Conservation (phyloP, 192 early-diverging fungal species). For the Coemansia sp. region DNA sequence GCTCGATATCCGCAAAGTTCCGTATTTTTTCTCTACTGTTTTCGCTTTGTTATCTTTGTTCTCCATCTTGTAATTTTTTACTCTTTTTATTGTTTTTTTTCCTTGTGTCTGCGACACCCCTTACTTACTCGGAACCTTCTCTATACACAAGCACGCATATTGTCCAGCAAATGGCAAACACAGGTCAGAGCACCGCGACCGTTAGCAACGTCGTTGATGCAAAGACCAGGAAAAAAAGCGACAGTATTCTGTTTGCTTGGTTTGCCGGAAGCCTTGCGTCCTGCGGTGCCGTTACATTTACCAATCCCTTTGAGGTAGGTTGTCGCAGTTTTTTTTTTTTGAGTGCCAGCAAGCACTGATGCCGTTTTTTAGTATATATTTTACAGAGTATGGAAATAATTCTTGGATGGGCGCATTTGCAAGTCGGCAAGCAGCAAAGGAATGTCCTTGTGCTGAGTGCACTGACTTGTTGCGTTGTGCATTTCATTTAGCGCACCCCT, state of each 20-base stretch:
- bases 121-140: background rate
- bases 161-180: background rate
- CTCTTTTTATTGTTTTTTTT: background rate
- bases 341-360: too few species aligned
- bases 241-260: constrained; percentile 56
- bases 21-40: background rate
- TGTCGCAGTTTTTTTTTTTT: constrained; percentile 3
- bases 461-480: background rate
- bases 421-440: too few species aligned
- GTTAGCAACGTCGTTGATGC: constrained; percentile 9
- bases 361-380: too few species aligned
- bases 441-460: background rate
- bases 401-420: too few species aligned
- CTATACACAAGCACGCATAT: background rate
- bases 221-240: background rate
- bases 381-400: too few species aligned
- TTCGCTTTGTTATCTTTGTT: background rate
- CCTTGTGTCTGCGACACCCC: background rate
- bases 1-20: background rate
- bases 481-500: background rate
- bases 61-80: background rate
- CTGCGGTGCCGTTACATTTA: constrained; percentile 90
- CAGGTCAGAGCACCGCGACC: background rate
- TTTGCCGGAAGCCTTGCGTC: constrained; percentile 80
- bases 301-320: constrained; percentile 90